Evolutionary conservation across 176 grass and related monocot species (phyloP).

Genomic region (Raddia distichophylla): DNA sequence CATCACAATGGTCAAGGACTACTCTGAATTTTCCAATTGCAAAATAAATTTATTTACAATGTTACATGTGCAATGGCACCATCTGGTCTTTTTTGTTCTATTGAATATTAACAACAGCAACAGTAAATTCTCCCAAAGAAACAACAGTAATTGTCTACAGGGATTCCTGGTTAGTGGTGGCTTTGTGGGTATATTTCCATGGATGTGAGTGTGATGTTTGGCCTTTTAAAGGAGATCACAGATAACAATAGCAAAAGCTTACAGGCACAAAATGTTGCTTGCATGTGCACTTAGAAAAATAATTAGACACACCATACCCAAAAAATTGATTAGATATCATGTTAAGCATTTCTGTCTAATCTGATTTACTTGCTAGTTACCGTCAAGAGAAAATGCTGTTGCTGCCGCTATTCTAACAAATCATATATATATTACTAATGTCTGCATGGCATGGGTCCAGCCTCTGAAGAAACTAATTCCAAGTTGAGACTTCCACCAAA

Average conservation of each 20-base stretch:
- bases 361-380: conserved; percentile 9
- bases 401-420: background rate
- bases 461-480: conserved; percentile 2
- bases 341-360: background rate
- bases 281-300: background rate
- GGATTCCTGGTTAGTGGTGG: background rate
- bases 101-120: conserved; percentile 8
- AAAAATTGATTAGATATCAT: background rate
- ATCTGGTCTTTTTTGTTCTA: conserved; percentile 29
- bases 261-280: conserved; percentile 3
- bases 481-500: conserved; percentile 11
- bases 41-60: conserved; percentile 18
- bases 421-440: conserved; percentile 17
- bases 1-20: background rate
- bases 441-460: background rate
- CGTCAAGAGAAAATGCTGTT: conserved; percentile 1
- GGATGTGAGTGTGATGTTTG: background rate
- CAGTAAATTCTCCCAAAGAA: background rate
- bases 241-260: conserved; percentile 2
- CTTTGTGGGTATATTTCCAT: conserved; percentile 2
- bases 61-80: conserved; percentile 21
- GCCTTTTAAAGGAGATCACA: background rate
- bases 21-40: conserved; percentile 11
- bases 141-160: background rate
- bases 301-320: background rate